Conservation (phyloP, 805 yeast genomes). For the Ogataea parapolymorpha region DNA sequence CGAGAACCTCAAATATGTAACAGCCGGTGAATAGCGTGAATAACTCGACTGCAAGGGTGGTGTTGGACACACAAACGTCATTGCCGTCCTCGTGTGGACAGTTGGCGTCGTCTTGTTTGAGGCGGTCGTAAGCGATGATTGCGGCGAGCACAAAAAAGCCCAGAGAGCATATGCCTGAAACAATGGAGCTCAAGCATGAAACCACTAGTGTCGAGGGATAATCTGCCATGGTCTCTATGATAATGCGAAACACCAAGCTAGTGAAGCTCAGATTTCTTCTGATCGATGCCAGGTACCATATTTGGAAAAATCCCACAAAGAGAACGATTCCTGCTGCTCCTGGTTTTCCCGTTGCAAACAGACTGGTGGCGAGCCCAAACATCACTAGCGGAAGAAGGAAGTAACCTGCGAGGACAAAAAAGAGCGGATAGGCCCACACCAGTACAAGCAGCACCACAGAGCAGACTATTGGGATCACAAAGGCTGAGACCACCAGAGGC, state of each 20-base stretch:
- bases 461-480: slow-evolving; percentile 21
- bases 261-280: slow-evolving; percentile 30
- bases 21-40: slow-evolving; percentile 80
- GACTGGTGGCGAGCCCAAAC: slow-evolving; percentile 22
- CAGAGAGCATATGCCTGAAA: slow-evolving; percentile 54
- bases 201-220: slow-evolving; percentile 69
- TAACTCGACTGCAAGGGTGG: slow-evolving; percentile 36
- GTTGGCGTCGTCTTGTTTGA: slow-evolving; percentile 51
- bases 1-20: slow-evolving; percentile 76
- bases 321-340: slow-evolving; percentile 18
- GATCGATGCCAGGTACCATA: slow-evolving; percentile 25
- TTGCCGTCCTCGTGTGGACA: slow-evolving; percentile 31
- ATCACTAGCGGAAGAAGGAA: slow-evolving; percentile 27
- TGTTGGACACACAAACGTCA: slow-evolving; percentile 31
- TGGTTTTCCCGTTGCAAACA: slow-evolving; percentile 20
- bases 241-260: slow-evolving; percentile 30
- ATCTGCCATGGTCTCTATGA: slow-evolving; percentile 72
- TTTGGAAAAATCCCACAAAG: slow-evolving; percentile 18
- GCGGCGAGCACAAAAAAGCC: slow-evolving; percentile 67
- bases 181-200: slow-evolving; percentile 37
- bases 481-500: slow-evolving; percentile 12
- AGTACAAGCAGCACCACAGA: slow-evolving; percentile 18
- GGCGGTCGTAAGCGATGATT: slow-evolving; percentile 34
- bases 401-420: slow-evolving; percentile 30
- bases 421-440: slow-evolving; percentile 28